Base-by-base conservation (phyloP, 1,284 basidiomycete species). In the Cryptococcus sp. region DNA sequence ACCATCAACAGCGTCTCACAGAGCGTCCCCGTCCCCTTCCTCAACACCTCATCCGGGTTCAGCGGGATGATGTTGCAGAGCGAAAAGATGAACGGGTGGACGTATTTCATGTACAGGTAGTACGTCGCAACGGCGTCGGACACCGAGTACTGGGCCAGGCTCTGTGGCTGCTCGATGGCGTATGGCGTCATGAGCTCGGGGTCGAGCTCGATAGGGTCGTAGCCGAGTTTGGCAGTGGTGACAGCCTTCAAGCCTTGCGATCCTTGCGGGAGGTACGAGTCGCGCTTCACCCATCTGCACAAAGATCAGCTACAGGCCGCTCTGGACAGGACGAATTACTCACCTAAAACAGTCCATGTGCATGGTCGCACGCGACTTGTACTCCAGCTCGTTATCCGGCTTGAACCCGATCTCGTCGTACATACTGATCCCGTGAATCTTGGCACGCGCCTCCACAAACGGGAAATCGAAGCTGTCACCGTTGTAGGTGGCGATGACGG, bases 41-140 rank as follows among this genome's bases (percentile, higher is more conserved):
- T 83, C 67, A 98, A 77, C 4, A 98, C 96, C 66, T 98, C 96
- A 68, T 99, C 96, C 2, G 96, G 93, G 69, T 88, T 89, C 56
- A 99, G 83, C 16, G 96, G 96, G 68, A 99, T 98, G 76, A 98
- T 98, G 81, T 97, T 98, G 80, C 96, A 98, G 37, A 99, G 81
- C 24, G 95, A 98, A 80, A 99, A 99, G 69, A 98, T 93, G 83
- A 99, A 99, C 0, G 96, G 96, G 71, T 98, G 94, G 12, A 99
- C 94, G 73, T 99, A 98, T 91, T 98, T 99, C 96, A 98, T 98
- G 81, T 99, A 98, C 46, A 99, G 83, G 76, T 98, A 98, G 76
- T 99, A 98, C 1, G 96, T 98, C 21, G 96, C 96, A 4, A 98
- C 96, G 1, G 96, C 96, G 82, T 99, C 96, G 73, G 96, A 99